Percentiles rank a stretch among this genome's conserved stretches.
Evolutionary conservation across 164 flowering plant genomes (phyloP).

Genomic region (Berberis vulgaris): DNA sequence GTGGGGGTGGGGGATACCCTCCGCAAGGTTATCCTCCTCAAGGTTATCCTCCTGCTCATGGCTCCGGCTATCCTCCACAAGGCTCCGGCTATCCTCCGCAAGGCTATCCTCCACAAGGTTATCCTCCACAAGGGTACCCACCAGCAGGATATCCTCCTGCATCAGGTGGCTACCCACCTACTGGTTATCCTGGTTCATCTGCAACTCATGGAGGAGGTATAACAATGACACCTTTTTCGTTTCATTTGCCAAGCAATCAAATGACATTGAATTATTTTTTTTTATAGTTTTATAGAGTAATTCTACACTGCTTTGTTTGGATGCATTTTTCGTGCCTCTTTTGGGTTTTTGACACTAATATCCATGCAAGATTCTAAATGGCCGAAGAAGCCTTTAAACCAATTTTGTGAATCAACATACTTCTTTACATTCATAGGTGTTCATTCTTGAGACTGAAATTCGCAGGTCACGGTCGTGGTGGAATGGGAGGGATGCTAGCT

Average conservation of each 20-base stretch:
- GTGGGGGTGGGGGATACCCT: conserved; percentile 16
- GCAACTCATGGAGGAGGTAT: conserved; percentile 30
- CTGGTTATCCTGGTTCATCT: conserved; percentile 33
- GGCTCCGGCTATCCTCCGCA: conserved; percentile 29
- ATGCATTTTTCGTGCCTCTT: background rate
- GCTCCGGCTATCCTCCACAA: conserved; percentile 13
- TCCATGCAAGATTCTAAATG: background rate
- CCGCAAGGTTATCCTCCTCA: conserved; percentile 34
- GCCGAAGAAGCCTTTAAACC: background rate
- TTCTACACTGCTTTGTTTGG: background rate
- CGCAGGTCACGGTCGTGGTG: conserved; percentile 33
- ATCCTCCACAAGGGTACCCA: conserved; percentile 31
- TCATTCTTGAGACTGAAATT: background rate
- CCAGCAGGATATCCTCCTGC: conserved; percentile 18
- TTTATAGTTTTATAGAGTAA: background rate
- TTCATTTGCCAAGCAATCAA: background rate
- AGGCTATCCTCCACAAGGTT: conserved; percentile 25
- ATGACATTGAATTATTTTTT: background rate
- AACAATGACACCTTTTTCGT: background rate
- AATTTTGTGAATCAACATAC: background rate
- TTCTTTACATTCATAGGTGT: background rate
- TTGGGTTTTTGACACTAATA: background rate
- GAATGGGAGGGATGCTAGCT: conserved; percentile 51
- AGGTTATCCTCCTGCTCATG: conserved; percentile 1
- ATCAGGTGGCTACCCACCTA: conserved; percentile 22